These are phyloP conservation scores for Fimicolochytrium jonesii DNA, from an alignment of 192 early-diverging fungal species.

Conservation along the genomic window DNA sequence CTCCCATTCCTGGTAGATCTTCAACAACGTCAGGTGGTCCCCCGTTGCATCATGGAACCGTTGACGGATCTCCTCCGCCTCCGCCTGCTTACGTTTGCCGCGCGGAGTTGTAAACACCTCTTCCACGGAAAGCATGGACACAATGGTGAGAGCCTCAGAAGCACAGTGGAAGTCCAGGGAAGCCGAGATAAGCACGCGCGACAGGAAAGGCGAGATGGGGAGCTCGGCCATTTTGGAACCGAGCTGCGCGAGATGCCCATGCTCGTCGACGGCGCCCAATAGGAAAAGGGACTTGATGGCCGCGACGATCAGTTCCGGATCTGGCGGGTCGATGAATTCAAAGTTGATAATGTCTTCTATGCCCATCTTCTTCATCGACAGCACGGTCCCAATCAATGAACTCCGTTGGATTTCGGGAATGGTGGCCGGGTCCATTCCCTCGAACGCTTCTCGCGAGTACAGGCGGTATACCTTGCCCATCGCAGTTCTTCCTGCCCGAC, in stretches of 20 bases:
- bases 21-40: constrained; percentile 49
- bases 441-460: constrained; percentile 52
- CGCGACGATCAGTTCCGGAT: constrained; percentile 31
- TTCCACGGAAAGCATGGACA: constrained; percentile 48
- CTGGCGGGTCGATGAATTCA: constrained; percentile 59
- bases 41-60: constrained; percentile 34
- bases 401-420: constrained; percentile 58
- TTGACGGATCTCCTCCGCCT: constrained; percentile 25
- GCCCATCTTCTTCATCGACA: constrained; percentile 50
- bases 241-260: constrained; percentile 38
- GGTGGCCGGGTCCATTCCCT: constrained; percentile 45
- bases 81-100: constrained; percentile 23
- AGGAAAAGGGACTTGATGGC: constrained; percentile 46
- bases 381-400: constrained; percentile 41
- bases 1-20: constrained; percentile 43
- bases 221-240: constrained; percentile 44
- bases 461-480: constrained; percentile 58
- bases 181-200: constrained; percentile 37
- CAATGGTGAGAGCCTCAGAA: constrained; percentile 45
- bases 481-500: constrained; percentile 52
- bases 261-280: constrained; percentile 47
- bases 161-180: constrained; percentile 35
- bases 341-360: constrained; percentile 53
- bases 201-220: constrained; percentile 44
- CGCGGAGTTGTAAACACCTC: constrained; percentile 40